These are phyloP conservation scores for Harringtonia lauricola DNA, from an alignment of 2,329 filamentous ascomycete genomes.

Conservation along the genomic window DNA sequence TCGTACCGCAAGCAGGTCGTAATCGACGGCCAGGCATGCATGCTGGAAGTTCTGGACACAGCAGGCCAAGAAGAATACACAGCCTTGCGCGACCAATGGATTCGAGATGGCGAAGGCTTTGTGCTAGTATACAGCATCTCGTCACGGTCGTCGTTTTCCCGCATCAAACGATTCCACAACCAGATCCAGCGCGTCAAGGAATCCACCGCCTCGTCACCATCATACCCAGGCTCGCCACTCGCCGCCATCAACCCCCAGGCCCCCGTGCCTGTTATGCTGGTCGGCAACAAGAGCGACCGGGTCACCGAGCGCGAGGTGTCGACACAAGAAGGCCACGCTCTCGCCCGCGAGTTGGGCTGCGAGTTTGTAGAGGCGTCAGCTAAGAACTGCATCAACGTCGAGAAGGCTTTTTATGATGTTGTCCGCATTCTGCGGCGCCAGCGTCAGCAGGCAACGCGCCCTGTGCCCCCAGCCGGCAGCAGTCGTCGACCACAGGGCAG, in stretches of 20 bases:
- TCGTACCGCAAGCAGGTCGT: conserved; percentile 83
- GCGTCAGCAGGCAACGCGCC: conserved; percentile 16
- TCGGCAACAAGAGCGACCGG: conserved; percentile 96
- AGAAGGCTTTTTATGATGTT: conserved; percentile 97
- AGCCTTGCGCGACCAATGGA: conserved; percentile 94
- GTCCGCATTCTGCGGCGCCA: conserved; percentile 73
- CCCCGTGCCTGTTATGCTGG: conserved; percentile 90
- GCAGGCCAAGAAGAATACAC: conserved; percentile 98
- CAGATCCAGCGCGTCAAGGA: conserved; percentile 98
- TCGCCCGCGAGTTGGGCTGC: conserved; percentile 86
- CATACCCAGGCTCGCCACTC: conserved; percentile 66
- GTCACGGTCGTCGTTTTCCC: conserved; percentile 85
- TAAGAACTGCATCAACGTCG: conserved; percentile 97
- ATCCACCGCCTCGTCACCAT: conserved; percentile 65
- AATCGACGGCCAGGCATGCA: conserved; percentile 90
- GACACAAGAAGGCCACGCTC: conserved; percentile 85
- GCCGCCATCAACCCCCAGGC: conserved; percentile 46
- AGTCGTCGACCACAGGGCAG: conserved; percentile 9
- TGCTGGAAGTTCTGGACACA: conserved; percentile 95
- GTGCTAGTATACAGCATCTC: conserved; percentile 98
- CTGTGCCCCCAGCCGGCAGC: conserved; percentile 9
- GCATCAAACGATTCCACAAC: conserved; percentile 91
- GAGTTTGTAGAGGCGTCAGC: conserved; percentile 96
- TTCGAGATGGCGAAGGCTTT: conserved; percentile 93
- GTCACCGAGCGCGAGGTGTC: conserved; percentile 94